Conservation (phyloP, 495 filamentous ascomycete species). For the Zalerion maritima region DNA sequence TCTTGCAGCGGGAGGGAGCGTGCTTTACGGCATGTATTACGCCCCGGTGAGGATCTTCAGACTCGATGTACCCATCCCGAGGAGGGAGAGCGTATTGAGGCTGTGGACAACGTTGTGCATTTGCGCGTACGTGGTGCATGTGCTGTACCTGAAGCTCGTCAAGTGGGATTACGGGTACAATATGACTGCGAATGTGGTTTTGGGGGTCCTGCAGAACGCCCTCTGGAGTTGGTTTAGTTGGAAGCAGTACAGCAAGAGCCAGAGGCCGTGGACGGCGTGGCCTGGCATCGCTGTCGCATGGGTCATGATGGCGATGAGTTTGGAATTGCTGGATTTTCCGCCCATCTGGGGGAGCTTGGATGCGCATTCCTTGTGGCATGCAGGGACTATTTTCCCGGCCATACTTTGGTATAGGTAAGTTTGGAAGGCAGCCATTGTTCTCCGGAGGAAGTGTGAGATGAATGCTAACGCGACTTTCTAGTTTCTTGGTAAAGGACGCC, state of each 20-base stretch:
- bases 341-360: conserved; percentile 72
- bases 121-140: conserved; percentile 57
- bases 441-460: conserved; percentile 2
- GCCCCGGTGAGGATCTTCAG: conserved; percentile 67
- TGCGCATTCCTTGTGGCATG: conserved; percentile 93
- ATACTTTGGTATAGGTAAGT: conserved; percentile 93
- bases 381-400: conserved; percentile 78
- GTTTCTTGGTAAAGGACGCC: conserved; percentile 65
- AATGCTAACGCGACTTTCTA: conserved; percentile 15
- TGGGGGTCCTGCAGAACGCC: conserved; percentile 65
- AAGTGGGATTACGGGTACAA: conserved; percentile 95
- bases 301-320: conserved; percentile 84
- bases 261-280: conserved; percentile 70
- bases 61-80: conserved; percentile 48
- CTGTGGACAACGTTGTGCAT: conserved; percentile 63
- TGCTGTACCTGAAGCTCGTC: conserved; percentile 71
- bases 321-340: conserved; percentile 89
- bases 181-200: conserved; percentile 83
- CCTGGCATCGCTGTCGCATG: conserved; percentile 86
- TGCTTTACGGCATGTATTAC: conserved; percentile 83
- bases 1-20: conserved; percentile 80
- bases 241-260: conserved; percentile 50
- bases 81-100: conserved; percentile 44
- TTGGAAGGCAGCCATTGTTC: neutral
- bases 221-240: conserved; percentile 81